A percentile compares a stretch with the other conserved stretches of the same genome.
Evolutionary conservation across 2,329 filamentous ascomycete genomes (phyloP).

Genomic region (Penicillium nordicum): DNA sequence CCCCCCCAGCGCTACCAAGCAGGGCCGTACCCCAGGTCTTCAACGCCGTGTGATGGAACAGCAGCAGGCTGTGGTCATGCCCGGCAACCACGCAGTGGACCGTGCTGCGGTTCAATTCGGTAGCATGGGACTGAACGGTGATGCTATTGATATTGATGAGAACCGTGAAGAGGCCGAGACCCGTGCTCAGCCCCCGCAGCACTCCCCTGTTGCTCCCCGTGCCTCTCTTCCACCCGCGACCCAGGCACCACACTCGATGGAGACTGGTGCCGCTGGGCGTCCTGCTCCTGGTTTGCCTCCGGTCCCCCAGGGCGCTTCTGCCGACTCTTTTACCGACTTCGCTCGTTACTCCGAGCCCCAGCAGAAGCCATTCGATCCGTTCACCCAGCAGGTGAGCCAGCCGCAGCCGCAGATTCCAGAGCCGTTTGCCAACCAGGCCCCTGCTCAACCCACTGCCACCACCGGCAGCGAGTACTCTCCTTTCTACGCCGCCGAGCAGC

Average conservation of each 20-base stretch:
- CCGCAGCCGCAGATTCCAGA: conserved; percentile 63
- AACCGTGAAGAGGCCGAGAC: conserved; percentile 95
- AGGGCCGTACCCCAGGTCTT: conserved; percentile 71
- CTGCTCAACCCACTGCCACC: conserved; percentile 56
- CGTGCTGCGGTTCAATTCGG: conserved; percentile 93
- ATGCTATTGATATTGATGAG: conserved; percentile 74
- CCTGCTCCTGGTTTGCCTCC: conserved; percentile 61
- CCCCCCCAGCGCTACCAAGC: conserved; percentile 74
- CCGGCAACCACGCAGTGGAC: conserved; percentile 91
- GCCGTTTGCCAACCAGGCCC: conserved; percentile 53
- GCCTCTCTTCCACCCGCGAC: conserved; percentile 74
- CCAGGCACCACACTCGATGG: conserved; percentile 34
- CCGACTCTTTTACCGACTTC: conserved; percentile 50
- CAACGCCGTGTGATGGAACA: conserved; percentile 88
- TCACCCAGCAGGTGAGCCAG: conserved; percentile 67
- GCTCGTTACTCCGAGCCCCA: conserved; percentile 55
- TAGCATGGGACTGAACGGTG: conserved; percentile 83
- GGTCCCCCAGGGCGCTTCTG: conserved; percentile 53
- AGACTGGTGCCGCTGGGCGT: conserved; percentile 51
- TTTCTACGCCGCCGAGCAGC: conserved; percentile 77
- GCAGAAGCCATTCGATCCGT: conserved; percentile 82
- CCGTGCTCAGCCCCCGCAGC: conserved; percentile 84
- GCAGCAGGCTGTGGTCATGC: conserved; percentile 97
- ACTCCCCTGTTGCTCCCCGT: conserved; percentile 83
- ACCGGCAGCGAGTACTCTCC: conserved; percentile 72